Evolutionary conservation across 495 filamentous ascomycete genomes (phyloP).

Genomic region (Hypoxylon fragiforme): DNA sequence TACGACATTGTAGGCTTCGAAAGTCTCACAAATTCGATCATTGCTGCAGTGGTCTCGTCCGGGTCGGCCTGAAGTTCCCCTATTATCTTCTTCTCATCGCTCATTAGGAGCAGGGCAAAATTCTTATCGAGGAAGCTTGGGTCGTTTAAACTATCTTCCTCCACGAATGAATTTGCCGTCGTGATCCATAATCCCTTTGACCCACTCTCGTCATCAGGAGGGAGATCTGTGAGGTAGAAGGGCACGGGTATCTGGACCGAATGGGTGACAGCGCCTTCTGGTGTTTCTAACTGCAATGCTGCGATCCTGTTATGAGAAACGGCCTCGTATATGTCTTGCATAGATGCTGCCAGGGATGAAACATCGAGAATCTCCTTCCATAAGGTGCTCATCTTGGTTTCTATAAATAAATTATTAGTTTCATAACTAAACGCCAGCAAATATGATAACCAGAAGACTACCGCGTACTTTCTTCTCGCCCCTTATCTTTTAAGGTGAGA

Average conservation of each 20-base stretch:
- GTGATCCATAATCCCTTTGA: slow-evolving; percentile 78
- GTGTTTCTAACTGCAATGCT: slow-evolving; percentile 51
- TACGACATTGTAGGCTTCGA: slow-evolving; percentile 82
- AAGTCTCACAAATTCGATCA: slow-evolving; percentile 81
- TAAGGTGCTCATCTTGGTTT: slow-evolving; percentile 56
- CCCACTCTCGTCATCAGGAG: slow-evolving; percentile 64
- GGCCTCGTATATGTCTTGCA: slow-evolving; percentile 76
- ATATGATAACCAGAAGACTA: not conserved
- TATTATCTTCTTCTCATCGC: slow-evolving; percentile 80
- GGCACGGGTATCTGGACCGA: slow-evolving; percentile 86
- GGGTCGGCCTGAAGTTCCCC: slow-evolving; percentile 79
- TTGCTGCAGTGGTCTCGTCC: slow-evolving; percentile 67
- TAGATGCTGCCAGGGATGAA: slow-evolving; percentile 81
- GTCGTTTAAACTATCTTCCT: slow-evolving; percentile 64
- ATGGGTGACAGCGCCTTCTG: slow-evolving; percentile 57
- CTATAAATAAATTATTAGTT: slow-evolving; percentile 37
- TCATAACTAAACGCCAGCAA: slow-evolving; percentile 3
- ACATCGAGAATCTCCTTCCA: slow-evolving; percentile 72
- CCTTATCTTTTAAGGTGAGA: slow-evolving; percentile 73
- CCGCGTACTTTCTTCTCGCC: slow-evolving; percentile 69
- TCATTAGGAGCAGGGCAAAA: slow-evolving; percentile 81
- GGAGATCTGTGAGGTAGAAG: slow-evolving; percentile 72
- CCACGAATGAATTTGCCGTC: slow-evolving; percentile 74
- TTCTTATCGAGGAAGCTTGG: slow-evolving; percentile 73
- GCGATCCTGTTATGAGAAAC: slow-evolving; percentile 85